A percentile compares a stretch with the other conserved stretches of the same genome.
Conservation (phyloP, 1,139 yeast genomes). For the Zygosaccharomyces pseudobailii region DNA sequence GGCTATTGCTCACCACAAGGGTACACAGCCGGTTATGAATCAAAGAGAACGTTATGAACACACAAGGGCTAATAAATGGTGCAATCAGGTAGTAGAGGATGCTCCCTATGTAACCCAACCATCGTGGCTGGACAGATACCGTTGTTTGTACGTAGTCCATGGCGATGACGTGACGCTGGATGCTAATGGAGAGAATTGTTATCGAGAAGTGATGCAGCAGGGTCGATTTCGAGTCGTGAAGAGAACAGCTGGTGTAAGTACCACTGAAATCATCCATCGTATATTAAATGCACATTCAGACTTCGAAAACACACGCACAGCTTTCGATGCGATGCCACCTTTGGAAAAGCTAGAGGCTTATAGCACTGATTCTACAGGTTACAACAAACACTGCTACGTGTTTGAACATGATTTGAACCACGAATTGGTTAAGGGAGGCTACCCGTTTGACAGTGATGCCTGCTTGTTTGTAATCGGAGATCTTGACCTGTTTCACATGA, state of each 20-base stretch:
- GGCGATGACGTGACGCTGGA: constrained; percentile 98
- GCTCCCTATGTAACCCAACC: constrained; percentile 98
- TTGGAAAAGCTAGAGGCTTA: constrained; percentile 47
- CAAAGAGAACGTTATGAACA: constrained; percentile 74
- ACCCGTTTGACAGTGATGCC: constrained; percentile 19
- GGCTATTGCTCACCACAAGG: constrained; percentile 76
- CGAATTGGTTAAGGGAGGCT: constrained; percentile 33
- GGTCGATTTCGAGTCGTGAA: constrained; percentile 88
- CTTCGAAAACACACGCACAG: constrained; percentile 19
- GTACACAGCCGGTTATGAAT: constrained; percentile 83
- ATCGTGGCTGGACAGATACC: constrained; percentile 62
- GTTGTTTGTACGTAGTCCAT: constrained; percentile 86
- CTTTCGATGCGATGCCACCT: constrained; percentile 8
- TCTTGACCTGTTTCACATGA: constrained; percentile 89
- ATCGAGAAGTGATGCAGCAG: constrained; percentile 72
- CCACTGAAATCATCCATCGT: constrained; percentile 93
- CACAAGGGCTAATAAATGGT: constrained; percentile 89
- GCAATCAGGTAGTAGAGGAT: constrained; percentile 59
- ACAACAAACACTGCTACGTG: constrained; percentile 57
- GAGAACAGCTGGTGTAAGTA: constrained; percentile 88
- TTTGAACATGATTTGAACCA: constrained; percentile 30
- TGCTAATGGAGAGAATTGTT: constrained; percentile 91
- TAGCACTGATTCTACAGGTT: constrained; percentile 66
- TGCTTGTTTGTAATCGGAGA: constrained; percentile 66
- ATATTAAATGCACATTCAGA: constrained; percentile 49